phyloP scores from a whole-genome alignment of 2,329 filamentous ascomycete genomes.

The Pyrenochaeta sp. region DNA sequence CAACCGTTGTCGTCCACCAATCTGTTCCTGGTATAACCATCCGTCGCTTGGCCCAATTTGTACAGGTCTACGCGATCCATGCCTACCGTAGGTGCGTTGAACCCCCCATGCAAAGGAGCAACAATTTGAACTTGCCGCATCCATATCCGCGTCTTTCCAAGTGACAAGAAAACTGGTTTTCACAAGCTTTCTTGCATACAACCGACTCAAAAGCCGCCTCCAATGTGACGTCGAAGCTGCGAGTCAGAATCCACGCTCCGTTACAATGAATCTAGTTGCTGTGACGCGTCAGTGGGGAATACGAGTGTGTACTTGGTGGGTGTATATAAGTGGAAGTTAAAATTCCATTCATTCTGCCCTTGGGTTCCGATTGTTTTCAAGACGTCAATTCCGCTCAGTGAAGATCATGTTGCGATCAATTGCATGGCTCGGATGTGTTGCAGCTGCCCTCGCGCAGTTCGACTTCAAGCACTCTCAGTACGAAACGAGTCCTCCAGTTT shows the following conservation, averaged over 20 bases:
- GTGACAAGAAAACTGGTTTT: not conserved
- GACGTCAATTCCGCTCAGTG: not conserved
- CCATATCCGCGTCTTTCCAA: not conserved
- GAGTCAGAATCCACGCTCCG: too few relatives aligned
- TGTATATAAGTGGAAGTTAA: not conserved
- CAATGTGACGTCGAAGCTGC: not conserved
- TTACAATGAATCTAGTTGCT: not conserved
- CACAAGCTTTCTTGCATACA: not conserved
- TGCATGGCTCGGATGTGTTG: not conserved
- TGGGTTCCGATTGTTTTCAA: not conserved
- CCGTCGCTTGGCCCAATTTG: not conserved
- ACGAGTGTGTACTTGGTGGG: too few relatives aligned
- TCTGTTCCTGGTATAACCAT: not conserved
- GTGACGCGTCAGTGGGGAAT: not conserved
- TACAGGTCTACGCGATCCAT: not conserved
- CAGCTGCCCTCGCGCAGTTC: constrained; percentile 20
- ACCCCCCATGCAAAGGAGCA: not conserved
- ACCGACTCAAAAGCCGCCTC: not conserved
- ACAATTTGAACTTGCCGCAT: not conserved
- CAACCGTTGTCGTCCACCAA: not conserved
- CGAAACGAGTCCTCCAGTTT: constrained; percentile 36
- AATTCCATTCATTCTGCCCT: not conserved
- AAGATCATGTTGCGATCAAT: not conserved
- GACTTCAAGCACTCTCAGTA: constrained; percentile 33
- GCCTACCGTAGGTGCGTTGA: not conserved